phyloP scores from a whole-genome alignment of 1,284 basidiomycete genomes.

The Microbotryum silenes-acaulis region DNA sequence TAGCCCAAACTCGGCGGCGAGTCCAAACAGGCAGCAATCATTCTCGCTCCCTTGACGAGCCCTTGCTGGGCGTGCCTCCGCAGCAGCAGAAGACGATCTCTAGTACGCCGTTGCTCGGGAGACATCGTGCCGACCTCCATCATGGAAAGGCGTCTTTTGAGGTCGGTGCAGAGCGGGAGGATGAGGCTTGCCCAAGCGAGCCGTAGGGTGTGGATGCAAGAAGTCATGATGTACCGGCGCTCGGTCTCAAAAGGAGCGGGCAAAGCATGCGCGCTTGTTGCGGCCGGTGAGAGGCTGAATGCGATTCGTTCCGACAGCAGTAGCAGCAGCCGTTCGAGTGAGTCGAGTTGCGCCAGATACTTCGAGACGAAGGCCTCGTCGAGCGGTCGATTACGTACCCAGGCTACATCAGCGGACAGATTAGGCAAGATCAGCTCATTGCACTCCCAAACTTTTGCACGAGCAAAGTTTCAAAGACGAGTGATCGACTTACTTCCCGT shows the following conservation, averaged over 20 bases:
- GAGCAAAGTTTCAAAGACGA: not conserved
- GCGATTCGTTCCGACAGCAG: slow-evolving; percentile 23
- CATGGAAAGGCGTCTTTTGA: slow-evolving; percentile 10
- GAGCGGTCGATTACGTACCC: slow-evolving; percentile 21
- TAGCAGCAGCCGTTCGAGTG: slow-evolving; percentile 23
- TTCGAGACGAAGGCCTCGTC: slow-evolving; percentile 21
- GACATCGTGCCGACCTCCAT: not conserved
- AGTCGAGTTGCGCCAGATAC: slow-evolving; percentile 27
- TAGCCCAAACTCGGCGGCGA: slow-evolving; percentile 26
- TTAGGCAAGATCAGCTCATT: not conserved
- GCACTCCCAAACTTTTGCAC: not conserved
- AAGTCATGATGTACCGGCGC: slow-evolving; percentile 14
- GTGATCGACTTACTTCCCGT: slow-evolving; percentile 22
- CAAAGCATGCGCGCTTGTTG: slow-evolving; percentile 24
- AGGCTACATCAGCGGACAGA: slow-evolving; percentile 4
- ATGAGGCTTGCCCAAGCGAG: slow-evolving; percentile 27
- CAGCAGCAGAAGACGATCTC: slow-evolving; percentile 17
- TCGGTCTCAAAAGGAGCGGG: slow-evolving; percentile 7
- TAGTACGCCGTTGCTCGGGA: slow-evolving; percentile 9
- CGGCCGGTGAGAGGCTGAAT: slow-evolving; percentile 23
- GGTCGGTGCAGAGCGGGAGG: slow-evolving; percentile 23
- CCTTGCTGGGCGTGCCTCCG: slow-evolving; percentile 9
- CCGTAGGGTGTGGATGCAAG: slow-evolving; percentile 3
- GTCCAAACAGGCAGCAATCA: slow-evolving; percentile 24
- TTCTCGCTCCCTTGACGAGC: slow-evolving; percentile 22